Evolutionary conservation across 768 basidiomycete genomes (phyloP).

Genomic region (Serendipita indica): DNA sequence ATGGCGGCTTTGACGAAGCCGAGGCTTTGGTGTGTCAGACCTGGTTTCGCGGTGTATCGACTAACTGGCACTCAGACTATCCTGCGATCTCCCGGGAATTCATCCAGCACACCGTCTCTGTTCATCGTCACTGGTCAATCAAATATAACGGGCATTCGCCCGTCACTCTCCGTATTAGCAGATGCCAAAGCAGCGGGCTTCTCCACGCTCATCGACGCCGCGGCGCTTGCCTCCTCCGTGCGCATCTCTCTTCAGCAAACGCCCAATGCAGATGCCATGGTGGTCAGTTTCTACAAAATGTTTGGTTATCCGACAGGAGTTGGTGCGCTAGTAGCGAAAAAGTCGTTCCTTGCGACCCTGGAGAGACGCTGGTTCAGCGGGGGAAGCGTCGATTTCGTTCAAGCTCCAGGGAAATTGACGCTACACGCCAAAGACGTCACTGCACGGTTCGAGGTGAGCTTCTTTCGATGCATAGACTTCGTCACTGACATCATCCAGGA

Average conservation of each 20-base stretch:
- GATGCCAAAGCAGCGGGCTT: constrained; percentile 59
- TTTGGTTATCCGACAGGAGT: constrained; percentile 79
- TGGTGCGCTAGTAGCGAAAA: constrained; percentile 62
- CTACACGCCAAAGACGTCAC: constrained; percentile 44
- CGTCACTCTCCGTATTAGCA: constrained; percentile 32
- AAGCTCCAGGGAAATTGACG: constrained; percentile 59
- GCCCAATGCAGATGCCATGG: constrained; percentile 61
- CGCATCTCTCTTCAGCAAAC: constrained; percentile 47
- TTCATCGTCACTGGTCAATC: constrained; percentile 71
- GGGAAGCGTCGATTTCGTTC: constrained; percentile 68
- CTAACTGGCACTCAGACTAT: background rate
- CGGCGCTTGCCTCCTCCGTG: constrained; percentile 63
- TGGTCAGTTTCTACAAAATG: constrained; percentile 80
- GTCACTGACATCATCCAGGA: constrained; percentile 34
- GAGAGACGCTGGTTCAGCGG: constrained; percentile 76
- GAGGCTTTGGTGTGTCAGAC: constrained; percentile 39
- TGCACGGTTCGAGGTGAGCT: constrained; percentile 79
- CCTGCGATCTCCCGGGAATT: background rate
- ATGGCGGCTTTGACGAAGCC: constrained; percentile 47
- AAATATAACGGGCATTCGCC: constrained; percentile 65
- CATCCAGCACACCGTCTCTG: constrained; percentile 28
- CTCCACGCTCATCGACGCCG: constrained; percentile 64
- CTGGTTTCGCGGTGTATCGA: background rate
- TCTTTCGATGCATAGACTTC: constrained; percentile 13
- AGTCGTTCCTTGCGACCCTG: constrained; percentile 43